Percentiles rank a stretch among this genome's conserved stretches.
Conservation (phyloP, 192 early-diverging fungal genomes). For the Thamnidium elegans region DNA sequence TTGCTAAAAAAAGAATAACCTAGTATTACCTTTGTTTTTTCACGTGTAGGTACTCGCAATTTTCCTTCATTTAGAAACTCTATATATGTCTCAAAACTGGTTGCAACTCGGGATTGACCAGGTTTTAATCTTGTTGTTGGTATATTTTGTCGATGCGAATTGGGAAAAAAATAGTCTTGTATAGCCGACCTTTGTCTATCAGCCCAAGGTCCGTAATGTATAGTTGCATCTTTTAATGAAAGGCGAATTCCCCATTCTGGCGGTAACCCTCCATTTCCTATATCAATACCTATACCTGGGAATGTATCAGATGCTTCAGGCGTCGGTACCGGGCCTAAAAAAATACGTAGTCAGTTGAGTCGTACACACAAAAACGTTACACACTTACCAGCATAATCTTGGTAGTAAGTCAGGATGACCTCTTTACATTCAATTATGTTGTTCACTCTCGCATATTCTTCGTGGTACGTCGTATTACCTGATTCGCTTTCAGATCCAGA, state of each 20-base stretch:
- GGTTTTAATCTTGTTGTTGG: conserved; percentile 46
- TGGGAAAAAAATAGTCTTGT: conserved; percentile 74
- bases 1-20: too few relatives aligned
- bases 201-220: conserved; percentile 82
- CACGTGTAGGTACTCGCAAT: conserved; percentile 63
- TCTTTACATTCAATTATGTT: conserved; percentile 56
- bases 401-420: conserved; percentile 60
- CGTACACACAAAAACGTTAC: too few relatives aligned
- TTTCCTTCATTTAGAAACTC: conserved; percentile 59
- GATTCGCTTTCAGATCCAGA: neutral
- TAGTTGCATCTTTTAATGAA: conserved; percentile 48
- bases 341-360: neutral
- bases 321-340: conserved; percentile 16
- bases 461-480: conserved; percentile 17
- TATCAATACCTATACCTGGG: conserved; percentile 14
- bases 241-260: conserved; percentile 75
- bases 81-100: conserved; percentile 54
- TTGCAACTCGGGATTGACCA: conserved; percentile 57
- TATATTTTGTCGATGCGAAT: conserved; percentile 50
- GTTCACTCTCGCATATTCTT: conserved; percentile 68
- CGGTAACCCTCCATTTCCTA: conserved; percentile 54
- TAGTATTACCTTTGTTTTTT: conserved; percentile 77
- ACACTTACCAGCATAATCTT: conserved; percentile 59
- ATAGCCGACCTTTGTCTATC: conserved; percentile 67
- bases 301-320: neutral